phyloP scores from a whole-genome alignment of 2,329 filamentous ascomycete species.

The Ophidiomyces ophidiicola region DNA sequence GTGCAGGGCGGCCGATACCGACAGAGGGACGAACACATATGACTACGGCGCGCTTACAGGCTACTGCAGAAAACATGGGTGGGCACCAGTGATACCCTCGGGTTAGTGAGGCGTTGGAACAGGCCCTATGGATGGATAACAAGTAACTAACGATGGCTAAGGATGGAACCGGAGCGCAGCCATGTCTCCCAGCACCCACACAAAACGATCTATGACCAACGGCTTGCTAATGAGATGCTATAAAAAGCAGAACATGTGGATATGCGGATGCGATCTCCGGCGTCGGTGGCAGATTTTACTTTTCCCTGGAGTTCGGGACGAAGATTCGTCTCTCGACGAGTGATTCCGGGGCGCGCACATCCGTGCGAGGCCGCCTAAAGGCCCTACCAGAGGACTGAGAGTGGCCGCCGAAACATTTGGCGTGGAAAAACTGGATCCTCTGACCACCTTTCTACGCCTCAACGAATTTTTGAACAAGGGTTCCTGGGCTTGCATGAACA shows the following conservation, averaged over 20 bases:
- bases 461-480: slow-evolving; percentile 7
- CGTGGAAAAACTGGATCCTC: slow-evolving; percentile 3
- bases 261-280: slow-evolving; percentile 1
- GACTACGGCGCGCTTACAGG: slow-evolving; percentile 2
- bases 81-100: neutral
- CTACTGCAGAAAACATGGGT: slow-evolving; percentile 2
- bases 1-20: slow-evolving; percentile 7
- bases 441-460: neutral
- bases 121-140: slow-evolving; percentile 7
- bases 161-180: neutral
- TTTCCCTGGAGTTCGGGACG: slow-evolving; percentile 2
- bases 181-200: slow-evolving; percentile 1
- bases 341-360: neutral
- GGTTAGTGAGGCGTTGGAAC: slow-evolving; percentile 9
- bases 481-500: slow-evolving; percentile 10
- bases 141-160: neutral
- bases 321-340: neutral
- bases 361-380: neutral
- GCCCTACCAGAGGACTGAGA: neutral
- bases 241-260: slow-evolving; percentile 9
- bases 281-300: slow-evolving; percentile 3
- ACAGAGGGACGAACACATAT: slow-evolving; percentile 9
- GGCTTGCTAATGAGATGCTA: slow-evolving; percentile 3
- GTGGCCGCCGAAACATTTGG: slow-evolving; percentile 5
- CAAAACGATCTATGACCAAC: neutral